Base-by-base conservation (phyloP, 208 protist genomes). In the Wallacemonas sp. region DNA sequence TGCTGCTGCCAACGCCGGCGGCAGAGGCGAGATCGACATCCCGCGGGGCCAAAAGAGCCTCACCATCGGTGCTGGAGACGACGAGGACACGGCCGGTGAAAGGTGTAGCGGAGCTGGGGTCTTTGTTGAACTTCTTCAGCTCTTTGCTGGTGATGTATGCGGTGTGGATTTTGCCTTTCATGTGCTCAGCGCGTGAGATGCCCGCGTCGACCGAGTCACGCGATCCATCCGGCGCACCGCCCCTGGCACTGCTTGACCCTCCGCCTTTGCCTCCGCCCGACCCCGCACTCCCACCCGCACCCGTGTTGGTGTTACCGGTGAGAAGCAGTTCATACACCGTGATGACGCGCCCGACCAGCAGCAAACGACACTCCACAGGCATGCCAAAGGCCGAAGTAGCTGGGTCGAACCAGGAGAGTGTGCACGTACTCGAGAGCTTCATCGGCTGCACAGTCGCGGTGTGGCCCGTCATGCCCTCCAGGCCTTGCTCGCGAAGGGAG, bases 311-410 rank as follows among this genome's bases (percentile, higher is more conserved):
- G 39, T 49, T 55, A 12, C 42, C 44, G 21, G 68, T 14, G 24
- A 36, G 72, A 22, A 82, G 54, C 19, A 79, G 60, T 45, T 82
- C 58, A 41, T 80, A 86, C n/a, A 86, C 60, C 4, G 63, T 77
- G 1, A 86, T 58, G 17, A 41, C 21, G 33, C 70, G 51, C 45
- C 66, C 70, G 17, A 58, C 55, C 9, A 86, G 55, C 0, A 73
- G 30, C 1, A 86, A 58, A 17, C 75, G 72, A 69, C 76, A 82
- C 38, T 82, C 62, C 2, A 79, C 42, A 1, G 72, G 62, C 2
- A 69, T 2, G 21, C 79, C 70, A 26, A 63, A 68, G 0, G 45
- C 47, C 45, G 62, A 68, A 42, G 69, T 58, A n/a, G 51, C 9
- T 31, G 58, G 41, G 14, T 71, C 63, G 66, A 80, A 79, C 68